Evolutionary conservation across 2,329 filamentous ascomycete genomes (phyloP).

Genomic region (Scytalidium sp.): DNA sequence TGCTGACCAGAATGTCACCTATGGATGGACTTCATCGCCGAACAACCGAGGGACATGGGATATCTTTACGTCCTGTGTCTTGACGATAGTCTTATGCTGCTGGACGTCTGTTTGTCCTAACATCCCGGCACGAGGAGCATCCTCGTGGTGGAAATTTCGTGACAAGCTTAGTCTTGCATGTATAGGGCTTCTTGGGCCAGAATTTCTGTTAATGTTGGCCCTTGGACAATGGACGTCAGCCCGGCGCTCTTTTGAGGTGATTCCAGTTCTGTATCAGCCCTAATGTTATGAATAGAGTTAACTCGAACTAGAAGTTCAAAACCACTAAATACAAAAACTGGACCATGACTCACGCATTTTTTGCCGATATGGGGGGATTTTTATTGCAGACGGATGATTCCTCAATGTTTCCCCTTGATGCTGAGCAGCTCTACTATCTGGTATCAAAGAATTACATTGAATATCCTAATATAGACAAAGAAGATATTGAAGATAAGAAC

Average conservation of each 20-base stretch:
- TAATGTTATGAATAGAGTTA: not conserved
- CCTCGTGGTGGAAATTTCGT: slow-evolving; percentile 23
- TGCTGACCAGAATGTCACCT: not conserved
- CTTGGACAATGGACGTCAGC: slow-evolving; percentile 33
- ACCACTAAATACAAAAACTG: slow-evolving; percentile 21
- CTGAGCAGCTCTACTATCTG: slow-evolving; percentile 31
- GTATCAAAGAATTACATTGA: slow-evolving; percentile 26
- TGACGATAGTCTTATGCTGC: slow-evolving; percentile 39
- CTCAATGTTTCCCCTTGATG: slow-evolving; percentile 32
- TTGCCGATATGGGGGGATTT: slow-evolving; percentile 39
- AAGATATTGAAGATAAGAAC: slow-evolving; percentile 28
- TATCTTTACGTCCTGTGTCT: slow-evolving; percentile 34
- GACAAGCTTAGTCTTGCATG: slow-evolving; percentile 32
- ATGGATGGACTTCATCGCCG: slow-evolving; percentile 34
- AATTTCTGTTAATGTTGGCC: slow-evolving; percentile 33
- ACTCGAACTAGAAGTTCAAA: slow-evolving; percentile 8
- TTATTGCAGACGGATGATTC: slow-evolving; percentile 27
- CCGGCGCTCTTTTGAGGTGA: slow-evolving; percentile 19
- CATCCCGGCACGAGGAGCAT: slow-evolving; percentile 28
- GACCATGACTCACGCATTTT: slow-evolving; percentile 38
- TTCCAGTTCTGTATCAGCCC: no score
- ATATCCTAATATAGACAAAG: slow-evolving; percentile 19
- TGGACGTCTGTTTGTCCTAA: slow-evolving; percentile 39
- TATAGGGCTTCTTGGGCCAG: slow-evolving; percentile 34
- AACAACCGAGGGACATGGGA: slow-evolving; percentile 36